A percentile compares a stretch with the other conserved stretches of the same genome.
Conservation (phyloP, 768 basidiomycete species). For the Cyclocybe aegerita region DNA sequence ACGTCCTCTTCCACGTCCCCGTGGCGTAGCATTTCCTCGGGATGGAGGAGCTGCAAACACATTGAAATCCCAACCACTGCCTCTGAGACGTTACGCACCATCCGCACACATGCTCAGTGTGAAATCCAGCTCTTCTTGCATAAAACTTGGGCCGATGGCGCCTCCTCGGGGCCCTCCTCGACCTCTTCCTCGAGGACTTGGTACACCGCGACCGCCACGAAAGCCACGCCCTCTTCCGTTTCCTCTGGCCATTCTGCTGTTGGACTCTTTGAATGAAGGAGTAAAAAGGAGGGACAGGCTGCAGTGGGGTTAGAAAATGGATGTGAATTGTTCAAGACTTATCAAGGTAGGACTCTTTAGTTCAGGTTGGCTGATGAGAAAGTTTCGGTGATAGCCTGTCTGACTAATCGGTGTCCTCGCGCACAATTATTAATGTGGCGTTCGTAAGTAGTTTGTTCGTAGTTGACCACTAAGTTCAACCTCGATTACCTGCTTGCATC, state of each 20-base stretch:
- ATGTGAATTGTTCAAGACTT: too few species aligned
- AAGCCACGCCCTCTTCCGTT: constrained; percentile 3
- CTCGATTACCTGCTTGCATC: too few species aligned
- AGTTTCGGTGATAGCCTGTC: too few species aligned
- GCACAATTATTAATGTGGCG: too few species aligned
- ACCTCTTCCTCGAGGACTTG: not conserved
- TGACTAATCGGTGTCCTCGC: too few species aligned
- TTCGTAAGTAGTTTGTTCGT: too few species aligned
- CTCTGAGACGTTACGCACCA: constrained; percentile 15
- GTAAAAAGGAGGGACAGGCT: too few species aligned
- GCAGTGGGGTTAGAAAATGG: too few species aligned
- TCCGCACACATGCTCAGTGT: constrained; percentile 22
- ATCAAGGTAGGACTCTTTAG: too few species aligned
- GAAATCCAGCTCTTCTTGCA: constrained; percentile 23
- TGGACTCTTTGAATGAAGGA: not conserved
- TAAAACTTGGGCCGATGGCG: constrained; percentile 14
- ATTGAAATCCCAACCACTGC: constrained; percentile 1
- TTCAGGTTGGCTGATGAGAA: too few species aligned
- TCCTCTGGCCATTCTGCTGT: constrained; percentile 9
- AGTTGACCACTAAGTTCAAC: too few species aligned
- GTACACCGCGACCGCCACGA: not conserved
- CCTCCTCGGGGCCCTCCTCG: constrained; percentile 8
- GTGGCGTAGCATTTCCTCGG: constrained; percentile 5
- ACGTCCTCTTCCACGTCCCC: constrained; percentile 26
- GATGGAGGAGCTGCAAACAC: constrained; percentile 7